A percentile compares a stretch with the other conserved stretches of the same genome.
phyloP scores from a whole-genome alignment of 306 rosid species.

The Quercus mongolica region DNA sequence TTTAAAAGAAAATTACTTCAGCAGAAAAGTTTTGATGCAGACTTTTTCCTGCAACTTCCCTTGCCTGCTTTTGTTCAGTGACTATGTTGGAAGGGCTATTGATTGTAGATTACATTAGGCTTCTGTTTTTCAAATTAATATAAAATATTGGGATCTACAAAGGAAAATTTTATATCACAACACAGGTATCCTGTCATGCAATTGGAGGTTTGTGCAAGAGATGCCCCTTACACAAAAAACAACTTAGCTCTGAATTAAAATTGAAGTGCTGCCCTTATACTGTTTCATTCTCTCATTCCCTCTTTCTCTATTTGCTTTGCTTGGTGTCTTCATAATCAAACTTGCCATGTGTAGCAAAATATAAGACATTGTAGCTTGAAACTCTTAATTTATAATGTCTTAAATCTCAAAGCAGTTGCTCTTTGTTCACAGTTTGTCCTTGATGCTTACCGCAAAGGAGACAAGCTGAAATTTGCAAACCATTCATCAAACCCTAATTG shows the following conservation, averaged over 20 bases:
- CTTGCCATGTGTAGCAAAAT: conserved; percentile 7
- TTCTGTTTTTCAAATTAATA: neutral
- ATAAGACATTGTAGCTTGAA: conserved; percentile 10
- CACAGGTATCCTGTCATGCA: neutral
- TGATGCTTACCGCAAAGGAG: conserved; percentile 97
- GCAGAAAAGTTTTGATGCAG: neutral
- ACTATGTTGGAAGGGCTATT: no score
- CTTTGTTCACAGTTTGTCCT: conserved; percentile 74
- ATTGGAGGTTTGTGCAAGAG: neutral
- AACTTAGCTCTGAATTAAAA: neutral
- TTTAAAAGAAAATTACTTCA: neutral
- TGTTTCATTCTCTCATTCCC: neutral
- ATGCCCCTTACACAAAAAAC: neutral
- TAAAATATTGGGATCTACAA: neutral
- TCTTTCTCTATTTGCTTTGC: conserved; percentile 6
- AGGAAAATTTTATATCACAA: neutral
- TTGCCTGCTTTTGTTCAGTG: neutral
- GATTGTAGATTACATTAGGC: no score
- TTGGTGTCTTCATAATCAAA: conserved; percentile 6
- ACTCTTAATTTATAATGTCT: neutral
- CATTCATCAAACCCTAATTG: conserved; percentile 97
- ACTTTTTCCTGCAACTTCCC: neutral
- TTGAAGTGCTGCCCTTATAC: neutral
- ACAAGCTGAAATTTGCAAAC: conserved; percentile 95
- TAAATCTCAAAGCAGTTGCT: conserved; percentile 20